Conservation (phyloP, 495 filamentous ascomycete genomes). For the Penicillium maclennaniae region DNA sequence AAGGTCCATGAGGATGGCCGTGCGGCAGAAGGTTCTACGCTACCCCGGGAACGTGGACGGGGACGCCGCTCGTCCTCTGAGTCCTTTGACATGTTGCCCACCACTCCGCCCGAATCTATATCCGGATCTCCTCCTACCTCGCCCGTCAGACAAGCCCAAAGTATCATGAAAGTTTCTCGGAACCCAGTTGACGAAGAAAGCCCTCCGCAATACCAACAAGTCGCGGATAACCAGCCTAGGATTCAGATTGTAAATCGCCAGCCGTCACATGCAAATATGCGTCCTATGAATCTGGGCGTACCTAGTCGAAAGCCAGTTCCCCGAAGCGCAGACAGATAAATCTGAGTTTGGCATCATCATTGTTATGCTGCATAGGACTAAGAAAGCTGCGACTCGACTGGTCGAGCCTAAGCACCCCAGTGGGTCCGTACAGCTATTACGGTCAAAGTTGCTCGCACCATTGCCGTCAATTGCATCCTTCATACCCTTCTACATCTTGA, state of each 20-base stretch:
- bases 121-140: conserved; percentile 37
- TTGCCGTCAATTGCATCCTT: neutral
- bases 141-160: conserved; percentile 35
- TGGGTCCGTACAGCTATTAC: neutral
- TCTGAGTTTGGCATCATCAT: neutral
- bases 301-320: conserved; percentile 42
- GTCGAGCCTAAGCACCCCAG: neutral
- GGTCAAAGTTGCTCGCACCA: neutral
- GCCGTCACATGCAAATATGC: conserved; percentile 23
- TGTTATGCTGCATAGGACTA: neutral
- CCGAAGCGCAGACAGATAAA: conserved; percentile 19
- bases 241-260: conserved; percentile 11
- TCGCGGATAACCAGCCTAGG: conserved; percentile 21
- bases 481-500: neutral
- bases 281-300: conserved; percentile 39
- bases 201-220: conserved; percentile 38
- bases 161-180: conserved; percentile 36
- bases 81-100: conserved; percentile 46
- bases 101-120: conserved; percentile 38
- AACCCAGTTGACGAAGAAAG: conserved; percentile 30
- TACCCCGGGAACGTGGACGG: conserved; percentile 15
- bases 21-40: conserved; percentile 17
- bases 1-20: conserved; percentile 25
- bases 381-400: neutral
- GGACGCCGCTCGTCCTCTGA: conserved; percentile 38